Conservation (phyloP, 768 basidiomycete genomes). For the Artomyces pyxidatus region DNA sequence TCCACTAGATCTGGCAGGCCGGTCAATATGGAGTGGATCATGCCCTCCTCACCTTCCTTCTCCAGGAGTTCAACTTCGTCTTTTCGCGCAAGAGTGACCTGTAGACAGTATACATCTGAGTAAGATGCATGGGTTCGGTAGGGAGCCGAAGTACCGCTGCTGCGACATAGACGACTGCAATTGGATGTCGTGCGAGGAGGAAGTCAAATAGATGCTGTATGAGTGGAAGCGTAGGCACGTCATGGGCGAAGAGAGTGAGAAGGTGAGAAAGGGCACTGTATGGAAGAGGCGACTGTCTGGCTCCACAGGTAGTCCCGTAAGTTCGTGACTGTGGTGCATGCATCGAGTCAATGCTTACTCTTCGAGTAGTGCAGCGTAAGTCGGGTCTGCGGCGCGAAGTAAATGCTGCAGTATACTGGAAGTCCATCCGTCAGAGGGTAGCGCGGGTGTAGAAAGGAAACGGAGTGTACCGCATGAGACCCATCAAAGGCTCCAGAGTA, state of each 20-base stretch:
- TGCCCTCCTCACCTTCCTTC: slow-evolving; percentile 69
- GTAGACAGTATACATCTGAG: background rate
- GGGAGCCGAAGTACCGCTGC: slow-evolving; percentile 54
- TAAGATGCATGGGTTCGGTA: background rate
- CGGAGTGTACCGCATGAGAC: slow-evolving; percentile 52
- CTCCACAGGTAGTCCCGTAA: slow-evolving; percentile 1
- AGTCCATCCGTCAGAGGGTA: background rate
- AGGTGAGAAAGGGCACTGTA: slow-evolving; percentile 89
- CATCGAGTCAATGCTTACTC: slow-evolving; percentile 44
- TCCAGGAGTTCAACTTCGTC: slow-evolving; percentile 53
- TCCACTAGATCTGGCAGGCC: slow-evolving; percentile 54
- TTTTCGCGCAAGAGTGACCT: slow-evolving; percentile 74
- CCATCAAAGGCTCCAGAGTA: slow-evolving; percentile 78
- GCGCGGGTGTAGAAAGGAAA: background rate
- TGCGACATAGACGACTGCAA: slow-evolving; percentile 73
- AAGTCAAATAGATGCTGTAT: slow-evolving; percentile 93
- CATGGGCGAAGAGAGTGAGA: slow-evolving; percentile 87
- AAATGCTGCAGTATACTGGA: slow-evolving; percentile 70
- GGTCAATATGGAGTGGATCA: slow-evolving; percentile 70
- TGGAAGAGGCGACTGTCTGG: slow-evolving; percentile 68
- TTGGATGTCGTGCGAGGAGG: slow-evolving; percentile 73
- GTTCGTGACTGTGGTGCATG: no score
- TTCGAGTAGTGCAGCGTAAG: slow-evolving; percentile 62
- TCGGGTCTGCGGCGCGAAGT: slow-evolving; percentile 60
- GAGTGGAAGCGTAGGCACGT: slow-evolving; percentile 80